phyloP scores from a whole-genome alignment of 345 rosid species.

The Corymbia maculata region DNA sequence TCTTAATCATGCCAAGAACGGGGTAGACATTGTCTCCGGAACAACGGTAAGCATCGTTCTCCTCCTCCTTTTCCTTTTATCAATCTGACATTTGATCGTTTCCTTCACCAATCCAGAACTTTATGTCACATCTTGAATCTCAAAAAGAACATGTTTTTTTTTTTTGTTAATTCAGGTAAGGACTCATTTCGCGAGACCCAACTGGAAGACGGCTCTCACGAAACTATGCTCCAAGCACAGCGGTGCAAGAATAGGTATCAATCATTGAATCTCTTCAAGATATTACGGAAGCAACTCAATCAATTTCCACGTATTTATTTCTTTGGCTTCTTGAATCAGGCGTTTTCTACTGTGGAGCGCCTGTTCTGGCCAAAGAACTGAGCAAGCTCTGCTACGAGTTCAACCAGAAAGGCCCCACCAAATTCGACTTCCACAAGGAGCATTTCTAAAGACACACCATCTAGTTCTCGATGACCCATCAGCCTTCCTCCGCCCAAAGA shows the following conservation, averaged over 20 bases:
- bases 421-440: slow-evolving; percentile 97
- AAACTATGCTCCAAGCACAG: slow-evolving; percentile 82
- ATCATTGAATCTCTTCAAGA: background rate
- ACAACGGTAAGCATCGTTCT: slow-evolving; percentile 46
- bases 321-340: slow-evolving; percentile 31
- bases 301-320: background rate
- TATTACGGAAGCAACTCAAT: background rate
- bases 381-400: slow-evolving; percentile 83
- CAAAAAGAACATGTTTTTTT: background rate
- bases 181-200: slow-evolving; percentile 96
- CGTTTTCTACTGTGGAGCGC: slow-evolving; percentile 97
- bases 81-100: background rate
- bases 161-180: slow-evolving; percentile 63
- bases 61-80: background rate
- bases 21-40: slow-evolving; percentile 95
- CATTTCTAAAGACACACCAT: slow-evolving; percentile 36
- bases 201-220: slow-evolving; percentile 87
- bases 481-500: background rate
- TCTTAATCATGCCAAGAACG: slow-evolving; percentile 92
- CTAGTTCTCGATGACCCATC: background rate
- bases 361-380: slow-evolving; percentile 84
- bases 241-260: slow-evolving; percentile 73
- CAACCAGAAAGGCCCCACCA: slow-evolving; percentile 89
- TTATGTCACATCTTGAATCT: background rate
- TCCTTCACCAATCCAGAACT: background rate